Evolutionary conservation across 805 yeast species (phyloP).

Genomic region (Candida ficus): DNA sequence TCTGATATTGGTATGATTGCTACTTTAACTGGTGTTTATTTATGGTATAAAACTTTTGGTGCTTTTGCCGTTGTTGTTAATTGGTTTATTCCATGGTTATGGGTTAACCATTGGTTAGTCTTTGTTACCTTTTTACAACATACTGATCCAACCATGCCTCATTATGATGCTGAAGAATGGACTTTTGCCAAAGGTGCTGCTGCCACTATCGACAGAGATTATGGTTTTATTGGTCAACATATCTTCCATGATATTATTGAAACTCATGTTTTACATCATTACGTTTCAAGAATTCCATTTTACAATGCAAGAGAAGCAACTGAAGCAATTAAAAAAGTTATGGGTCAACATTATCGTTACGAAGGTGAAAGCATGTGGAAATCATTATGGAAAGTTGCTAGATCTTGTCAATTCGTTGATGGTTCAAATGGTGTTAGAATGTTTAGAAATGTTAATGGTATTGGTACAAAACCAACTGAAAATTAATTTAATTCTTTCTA

Average conservation of each 20-base stretch:
- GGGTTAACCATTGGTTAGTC: constrained; percentile 63
- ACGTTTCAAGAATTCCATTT: constrained; percentile 78
- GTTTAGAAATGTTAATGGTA: constrained; percentile 55
- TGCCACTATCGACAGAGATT: constrained; percentile 58
- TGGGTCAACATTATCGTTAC: constrained; percentile 75
- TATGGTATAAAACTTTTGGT: constrained; percentile 46
- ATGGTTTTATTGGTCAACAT: constrained; percentile 58
- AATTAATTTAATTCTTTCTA: neutral
- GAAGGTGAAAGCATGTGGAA: constrained; percentile 56
- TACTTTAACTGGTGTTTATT: constrained; percentile 41
- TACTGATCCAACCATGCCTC: constrained; percentile 56
- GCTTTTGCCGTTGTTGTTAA: constrained; percentile 44
- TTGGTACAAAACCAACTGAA: constrained; percentile 32
- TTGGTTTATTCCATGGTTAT: constrained; percentile 55
- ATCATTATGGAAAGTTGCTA: constrained; percentile 50
- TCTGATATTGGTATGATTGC: constrained; percentile 51
- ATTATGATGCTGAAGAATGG: constrained; percentile 52
- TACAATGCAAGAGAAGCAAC: constrained; percentile 78
- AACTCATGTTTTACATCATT: constrained; percentile 87
- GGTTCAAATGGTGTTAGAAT: constrained; percentile 61
- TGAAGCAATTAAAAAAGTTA: constrained; percentile 72
- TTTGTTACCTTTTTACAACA: constrained; percentile 60
- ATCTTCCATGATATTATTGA: constrained; percentile 87
- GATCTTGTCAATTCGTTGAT: constrained; percentile 69
- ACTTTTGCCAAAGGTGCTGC: constrained; percentile 65